Evolutionary conservation across 2,329 filamentous ascomycete genomes (phyloP), one percentile per base, ranked within the genome.

Genomic region (Fusarium solani-melongenae): DNA sequence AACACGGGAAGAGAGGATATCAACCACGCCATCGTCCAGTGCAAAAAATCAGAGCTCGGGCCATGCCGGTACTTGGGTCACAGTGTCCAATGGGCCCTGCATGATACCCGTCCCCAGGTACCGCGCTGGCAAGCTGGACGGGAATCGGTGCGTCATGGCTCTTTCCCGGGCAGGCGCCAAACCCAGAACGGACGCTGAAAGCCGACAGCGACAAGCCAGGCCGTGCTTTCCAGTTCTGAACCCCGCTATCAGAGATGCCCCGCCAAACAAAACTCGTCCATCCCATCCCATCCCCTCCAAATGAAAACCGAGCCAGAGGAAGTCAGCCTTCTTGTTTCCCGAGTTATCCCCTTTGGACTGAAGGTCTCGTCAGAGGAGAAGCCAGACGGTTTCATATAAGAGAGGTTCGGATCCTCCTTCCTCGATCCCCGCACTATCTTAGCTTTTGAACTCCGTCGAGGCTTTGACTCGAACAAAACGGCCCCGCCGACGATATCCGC

Each of bases 211-310:
- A 29, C 24, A 51, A n/a, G 27, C 46, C 4, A 29, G 8, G 24
- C 46, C 46, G 44, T 33, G 51, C 44, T 55, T 51, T 62, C 62
- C 41, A 49, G 38, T 63, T 36, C 65, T 73, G 55, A 63, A 72
- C 77, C 77, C 77, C 76, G 74, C 76, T 72, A 72, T 70, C 64
- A 56, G 64, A 72, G 64, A 69, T 69, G 77, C 77, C 77, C 77
- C 77, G 74, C 77, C 74, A 73, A 51, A 76, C 70, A 78, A 78
- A 78, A 79, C 67, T 79, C 61, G 53, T 74, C 61, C 68, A 72
- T 77, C 38, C 38, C 39, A 38, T 38, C 36, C 36, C 36, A 38
- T 38, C 17, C 46, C 46, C 31, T 65, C 63, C 60, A 62, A 63
- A 65, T 67, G 68, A 33, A 58, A 66, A 66, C 62, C 51, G 39